These are phyloP conservation scores for Colletotrichum orchidophilum DNA, from an alignment of 2,329 filamentous ascomycete species.

Conservation along the genomic window DNA sequence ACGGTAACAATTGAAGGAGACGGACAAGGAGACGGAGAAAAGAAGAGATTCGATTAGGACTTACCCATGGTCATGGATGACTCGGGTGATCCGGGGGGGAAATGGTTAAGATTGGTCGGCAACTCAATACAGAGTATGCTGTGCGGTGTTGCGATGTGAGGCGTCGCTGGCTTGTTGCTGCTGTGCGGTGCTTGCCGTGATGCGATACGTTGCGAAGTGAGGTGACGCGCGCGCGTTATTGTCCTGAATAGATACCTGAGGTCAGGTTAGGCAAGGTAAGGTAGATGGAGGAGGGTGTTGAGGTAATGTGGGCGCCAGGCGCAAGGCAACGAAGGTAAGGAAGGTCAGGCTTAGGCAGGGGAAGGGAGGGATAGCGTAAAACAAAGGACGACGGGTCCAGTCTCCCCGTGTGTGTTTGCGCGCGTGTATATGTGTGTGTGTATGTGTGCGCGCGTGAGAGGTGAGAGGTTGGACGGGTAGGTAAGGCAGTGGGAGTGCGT, in stretches of 20 bases:
- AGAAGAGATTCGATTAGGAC: background rate
- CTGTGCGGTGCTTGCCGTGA: slow-evolving; percentile 13
- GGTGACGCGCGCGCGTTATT: slow-evolving; percentile 27
- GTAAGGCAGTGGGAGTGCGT: background rate
- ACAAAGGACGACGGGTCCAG: background rate
- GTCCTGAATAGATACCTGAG: slow-evolving; percentile 16
- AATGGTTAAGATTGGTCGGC: background rate
- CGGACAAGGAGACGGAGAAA: background rate
- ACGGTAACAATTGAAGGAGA: background rate
- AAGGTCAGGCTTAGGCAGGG: background rate
- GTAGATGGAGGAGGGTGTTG: background rate
- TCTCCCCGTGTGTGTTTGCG: background rate
- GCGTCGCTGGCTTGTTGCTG: background rate
- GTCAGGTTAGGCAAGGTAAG: slow-evolving; percentile 3
- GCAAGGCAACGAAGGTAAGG: background rate
- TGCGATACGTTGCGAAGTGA: slow-evolving; percentile 21
- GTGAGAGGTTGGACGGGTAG: background rate
- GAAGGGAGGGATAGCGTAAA: background rate
- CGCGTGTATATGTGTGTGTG: no score
- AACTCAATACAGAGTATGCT: background rate
- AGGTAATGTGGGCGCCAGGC: background rate
- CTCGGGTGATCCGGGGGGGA: background rate
- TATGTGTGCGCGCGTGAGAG: background rate
- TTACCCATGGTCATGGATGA: slow-evolving; percentile 4
- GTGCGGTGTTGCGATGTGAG: slow-evolving; percentile 1